These are phyloP conservation scores for Sphaerostilbella broomeana DNA, from an alignment of 2,329 filamentous ascomycete genomes.

Conservation along the genomic window DNA sequence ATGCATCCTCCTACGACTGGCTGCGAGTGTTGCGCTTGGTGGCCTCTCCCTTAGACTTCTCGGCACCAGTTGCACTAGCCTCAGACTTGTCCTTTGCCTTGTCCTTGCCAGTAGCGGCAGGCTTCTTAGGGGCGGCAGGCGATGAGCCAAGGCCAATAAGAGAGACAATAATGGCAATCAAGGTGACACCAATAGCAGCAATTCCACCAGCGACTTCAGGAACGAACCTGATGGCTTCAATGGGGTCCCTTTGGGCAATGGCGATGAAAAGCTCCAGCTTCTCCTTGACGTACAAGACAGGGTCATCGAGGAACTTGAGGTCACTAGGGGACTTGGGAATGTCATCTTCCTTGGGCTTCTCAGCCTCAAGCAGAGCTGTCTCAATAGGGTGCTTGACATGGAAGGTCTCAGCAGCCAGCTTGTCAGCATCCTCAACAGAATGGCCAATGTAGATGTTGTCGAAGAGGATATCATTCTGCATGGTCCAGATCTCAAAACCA, in stretches of 20 bases:
- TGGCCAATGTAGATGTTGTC: slow-evolving; percentile 99
- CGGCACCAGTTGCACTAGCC: slow-evolving; percentile 56
- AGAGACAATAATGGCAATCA: slow-evolving; percentile 64
- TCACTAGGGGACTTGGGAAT: slow-evolving; percentile 65
- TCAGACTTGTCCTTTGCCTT: slow-evolving; percentile 68
- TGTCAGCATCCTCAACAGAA: slow-evolving; percentile 85
- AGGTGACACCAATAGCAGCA: slow-evolving; percentile 60
- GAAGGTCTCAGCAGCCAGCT: slow-evolving; percentile 84
- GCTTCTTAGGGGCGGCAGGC: slow-evolving; percentile 67
- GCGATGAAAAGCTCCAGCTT: slow-evolving; percentile 88
- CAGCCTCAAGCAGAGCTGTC: slow-evolving; percentile 69
- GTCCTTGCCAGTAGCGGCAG: slow-evolving; percentile 56
- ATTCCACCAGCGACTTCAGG: slow-evolving; percentile 84
- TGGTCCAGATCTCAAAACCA: slow-evolving; percentile 99
- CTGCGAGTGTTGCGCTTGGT: slow-evolving; percentile 55
- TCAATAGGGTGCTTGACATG: slow-evolving; percentile 81
- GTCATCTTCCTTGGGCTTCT: slow-evolving; percentile 65
- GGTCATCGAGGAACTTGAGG: slow-evolving; percentile 86
- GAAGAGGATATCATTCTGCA: slow-evolving; percentile 98
- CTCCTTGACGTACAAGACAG: slow-evolving; percentile 79
- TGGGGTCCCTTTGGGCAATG: slow-evolving; percentile 72
- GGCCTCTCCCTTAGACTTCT: slow-evolving; percentile 69
- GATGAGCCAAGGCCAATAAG: slow-evolving; percentile 59
- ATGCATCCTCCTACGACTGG: slow-evolving; percentile 37
- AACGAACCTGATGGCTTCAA: slow-evolving; percentile 80